A percentile compares a stretch with the other conserved stretches of the same genome.
Conservation (phyloP, 257 asterid species). For the Penstemon davidsonii region DNA sequence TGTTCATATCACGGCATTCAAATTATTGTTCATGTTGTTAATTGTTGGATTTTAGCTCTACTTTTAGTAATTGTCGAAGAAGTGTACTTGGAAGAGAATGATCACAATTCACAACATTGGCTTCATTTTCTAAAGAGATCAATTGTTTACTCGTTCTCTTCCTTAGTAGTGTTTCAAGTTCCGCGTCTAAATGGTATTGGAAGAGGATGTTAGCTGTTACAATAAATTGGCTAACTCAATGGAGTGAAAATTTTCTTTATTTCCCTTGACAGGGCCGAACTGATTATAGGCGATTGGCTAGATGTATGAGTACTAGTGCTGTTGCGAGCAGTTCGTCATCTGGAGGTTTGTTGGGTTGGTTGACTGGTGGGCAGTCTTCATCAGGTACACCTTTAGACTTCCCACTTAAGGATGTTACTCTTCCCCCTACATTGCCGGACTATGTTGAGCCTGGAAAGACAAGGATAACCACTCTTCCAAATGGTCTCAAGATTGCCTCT, state of each 20-base stretch:
- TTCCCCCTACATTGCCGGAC: conserved; percentile 80
- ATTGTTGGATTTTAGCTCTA: no score
- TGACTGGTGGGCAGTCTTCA: conserved; percentile 59
- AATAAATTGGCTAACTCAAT: not conserved
- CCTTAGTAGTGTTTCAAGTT: not conserved
- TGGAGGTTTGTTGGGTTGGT: conserved; percentile 67
- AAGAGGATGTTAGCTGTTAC: not conserved
- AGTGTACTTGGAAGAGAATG: not conserved
- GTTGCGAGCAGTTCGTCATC: conserved; percentile 58
- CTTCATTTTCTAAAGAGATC: not conserved
- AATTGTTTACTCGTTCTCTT: not conserved
- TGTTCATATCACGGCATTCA: not conserved
- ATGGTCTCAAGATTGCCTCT: conserved; percentile 78
- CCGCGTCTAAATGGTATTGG: not conserved
- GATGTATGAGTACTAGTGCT: conserved; percentile 71
- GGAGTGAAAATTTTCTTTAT: not conserved
- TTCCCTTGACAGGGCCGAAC: conserved; percentile 45
- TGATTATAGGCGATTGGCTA: conserved; percentile 46
- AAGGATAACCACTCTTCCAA: conserved; percentile 65
- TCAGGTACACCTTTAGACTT: conserved; percentile 73
- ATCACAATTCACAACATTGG: not conserved
- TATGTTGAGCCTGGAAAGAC: conserved; percentile 73
- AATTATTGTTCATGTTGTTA: no score
- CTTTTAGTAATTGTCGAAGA: not conserved
- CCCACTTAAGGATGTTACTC: conserved; percentile 64